Base-by-base conservation (phyloP, 805 yeast genomes). In the Ogataea corticis region DNA sequence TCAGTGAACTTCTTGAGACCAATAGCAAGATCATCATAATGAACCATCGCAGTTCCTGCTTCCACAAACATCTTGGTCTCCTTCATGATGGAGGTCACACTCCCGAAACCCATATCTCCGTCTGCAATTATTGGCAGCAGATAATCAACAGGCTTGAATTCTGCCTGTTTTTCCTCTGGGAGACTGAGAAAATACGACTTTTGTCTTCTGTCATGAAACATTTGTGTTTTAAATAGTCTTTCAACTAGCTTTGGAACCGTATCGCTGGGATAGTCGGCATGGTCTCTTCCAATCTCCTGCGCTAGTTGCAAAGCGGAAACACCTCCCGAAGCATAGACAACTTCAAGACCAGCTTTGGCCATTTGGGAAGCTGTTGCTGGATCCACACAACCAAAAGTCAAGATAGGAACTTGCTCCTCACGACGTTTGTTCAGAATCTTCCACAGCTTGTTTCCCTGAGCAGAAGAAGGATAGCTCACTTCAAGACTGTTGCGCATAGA, bases 1-100 rank as follows among this genome's bases (percentile, higher is more conserved):
- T 81, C 85, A 5, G 85, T 85, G 62, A 85, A 81, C 56, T 80
- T 76, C 65, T 81, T 81, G 36, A 84, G 82, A 31, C 86, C 86
- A 47, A 78, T 83, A 33, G 80, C 64, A 58, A 80, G 83, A 58
- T 81, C 86, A 51, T 81, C 86, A 19, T 79, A 62, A 58, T 81
- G 86, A 38, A 81, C 75, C n/a, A 78, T 85, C 2, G 85, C 80
- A 3, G 86, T 84, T 18, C 86, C 86, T 16, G 71, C 70, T 58
- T 80, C 85, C n/a, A 82, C 85, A 66, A 81, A 81, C 41, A 79
- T 58, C 56, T 82, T 81, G 18, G 85, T 83, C 44, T 80, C 62
- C 56, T 81, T 81, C 86, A 81, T 80, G 3, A 80, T 82, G 0
- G 84, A 71, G 2, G 80, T 76, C 12, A 73, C 62, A 11, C 85